These are phyloP conservation scores for Sisymbrium irio DNA, from an alignment of 345 rosid species.

Conservation along the genomic window DNA sequence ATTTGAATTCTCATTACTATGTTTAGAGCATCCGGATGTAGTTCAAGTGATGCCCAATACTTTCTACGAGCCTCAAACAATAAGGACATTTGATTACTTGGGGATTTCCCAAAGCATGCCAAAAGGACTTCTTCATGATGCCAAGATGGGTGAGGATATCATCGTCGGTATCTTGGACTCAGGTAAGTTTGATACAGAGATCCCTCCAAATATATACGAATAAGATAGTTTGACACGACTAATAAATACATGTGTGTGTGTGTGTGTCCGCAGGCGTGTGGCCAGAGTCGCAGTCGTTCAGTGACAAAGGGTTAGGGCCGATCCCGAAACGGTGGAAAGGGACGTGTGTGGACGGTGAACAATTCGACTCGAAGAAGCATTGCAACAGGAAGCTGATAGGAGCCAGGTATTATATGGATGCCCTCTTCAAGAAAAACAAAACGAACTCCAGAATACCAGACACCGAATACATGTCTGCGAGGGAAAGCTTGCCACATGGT, in stretches of 20 bases:
- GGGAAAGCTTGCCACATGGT: constrained; percentile 56
- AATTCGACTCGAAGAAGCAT: constrained; percentile 20
- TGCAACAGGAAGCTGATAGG: constrained; percentile 59
- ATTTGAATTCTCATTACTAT: neutral
- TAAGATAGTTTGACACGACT: neutral
- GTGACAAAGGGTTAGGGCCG: constrained; percentile 22
- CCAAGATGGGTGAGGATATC: constrained; percentile 63
- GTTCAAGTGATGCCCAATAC: constrained; percentile 41
- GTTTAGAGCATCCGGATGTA: constrained; percentile 5
- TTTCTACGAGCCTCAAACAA: constrained; percentile 53
- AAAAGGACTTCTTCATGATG: constrained; percentile 34
- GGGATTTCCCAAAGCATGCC: constrained; percentile 43
- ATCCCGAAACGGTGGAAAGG: constrained; percentile 32
- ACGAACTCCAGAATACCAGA: constrained; percentile 20
- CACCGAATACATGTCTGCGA: constrained; percentile 42
- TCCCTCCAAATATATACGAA: neutral
- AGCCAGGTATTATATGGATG: constrained; percentile 41
- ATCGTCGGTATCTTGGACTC: constrained; percentile 65
- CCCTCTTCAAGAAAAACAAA: constrained; percentile 16
- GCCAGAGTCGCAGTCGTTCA: constrained; percentile 22
- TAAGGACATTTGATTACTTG: constrained; percentile 62
- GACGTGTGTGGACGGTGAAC: constrained; percentile 11
- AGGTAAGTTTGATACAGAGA: constrained; percentile 29
- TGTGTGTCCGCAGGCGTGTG: constrained; percentile 12
- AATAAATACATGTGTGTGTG: neutral